Evolutionary conservation across 2,329 filamentous ascomycete species (phyloP).

Genomic region (Aspergillus alliaceus): DNA sequence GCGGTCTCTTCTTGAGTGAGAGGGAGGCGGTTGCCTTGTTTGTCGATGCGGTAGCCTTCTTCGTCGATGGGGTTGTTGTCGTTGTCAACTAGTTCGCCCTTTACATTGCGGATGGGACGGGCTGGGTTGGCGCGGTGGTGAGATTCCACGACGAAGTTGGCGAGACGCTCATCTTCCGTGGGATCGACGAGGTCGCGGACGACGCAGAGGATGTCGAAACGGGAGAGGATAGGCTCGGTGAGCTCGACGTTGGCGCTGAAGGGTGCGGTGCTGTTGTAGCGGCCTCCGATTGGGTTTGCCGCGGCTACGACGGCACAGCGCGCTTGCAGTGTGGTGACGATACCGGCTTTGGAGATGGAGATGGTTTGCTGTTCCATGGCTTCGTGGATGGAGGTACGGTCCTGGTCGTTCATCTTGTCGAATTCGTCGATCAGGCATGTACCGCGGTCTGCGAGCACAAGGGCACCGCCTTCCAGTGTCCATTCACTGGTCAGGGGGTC

Average conservation of each 20-base stretch:
- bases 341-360: constrained; percentile 97
- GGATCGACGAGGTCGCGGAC: constrained; percentile 95
- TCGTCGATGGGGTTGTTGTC: constrained; percentile 60
- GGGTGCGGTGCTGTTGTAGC: constrained; percentile 94
- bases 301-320: constrained; percentile 95
- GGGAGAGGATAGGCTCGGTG: constrained; percentile 94
- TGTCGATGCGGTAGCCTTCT: constrained; percentile 55
- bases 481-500: constrained; percentile 95
- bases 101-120: constrained; percentile 50
- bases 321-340: constrained; percentile 94
- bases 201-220: constrained; percentile 96
- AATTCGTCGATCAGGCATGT: constrained; percentile 98
- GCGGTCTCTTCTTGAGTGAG: constrained; percentile 47
- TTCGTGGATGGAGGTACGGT: constrained; percentile 97
- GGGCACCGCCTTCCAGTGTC: constrained; percentile 92
- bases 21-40: constrained; percentile 38
- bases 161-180: constrained; percentile 85
- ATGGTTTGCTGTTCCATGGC: constrained; percentile 99
- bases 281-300: constrained; percentile 92
- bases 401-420: constrained; percentile 99
- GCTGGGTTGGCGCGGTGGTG: constrained; percentile 85
- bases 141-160: constrained; percentile 90
- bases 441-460: constrained; percentile 91
- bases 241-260: constrained; percentile 96
- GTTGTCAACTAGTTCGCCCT: constrained; percentile 45